Conservation (phyloP, 805 yeast genomes). For the Hyphopichia homilentoma region DNA sequence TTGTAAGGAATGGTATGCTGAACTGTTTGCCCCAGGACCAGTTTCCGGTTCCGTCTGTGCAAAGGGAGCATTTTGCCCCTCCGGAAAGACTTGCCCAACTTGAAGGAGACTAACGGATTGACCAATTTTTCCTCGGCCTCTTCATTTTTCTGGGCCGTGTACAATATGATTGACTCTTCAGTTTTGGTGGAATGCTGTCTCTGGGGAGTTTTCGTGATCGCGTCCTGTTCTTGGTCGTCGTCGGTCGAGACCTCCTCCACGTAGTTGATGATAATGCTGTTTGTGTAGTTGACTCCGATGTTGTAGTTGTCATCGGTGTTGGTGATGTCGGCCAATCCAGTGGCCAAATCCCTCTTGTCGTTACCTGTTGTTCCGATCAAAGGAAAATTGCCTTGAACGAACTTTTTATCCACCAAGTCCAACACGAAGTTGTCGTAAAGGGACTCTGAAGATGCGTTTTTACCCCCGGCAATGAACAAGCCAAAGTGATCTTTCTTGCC, state of each 20-base stretch:
- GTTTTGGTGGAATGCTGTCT: neutral
- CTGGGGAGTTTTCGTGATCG: too few relatives aligned
- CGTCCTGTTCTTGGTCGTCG: too few relatives aligned
- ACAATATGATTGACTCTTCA: conserved; percentile 30
- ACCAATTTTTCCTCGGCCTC: conserved; percentile 5
- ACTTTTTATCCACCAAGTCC: conserved; percentile 41
- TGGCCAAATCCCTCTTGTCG: conserved; percentile 7
- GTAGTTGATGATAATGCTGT: conserved; percentile 32
- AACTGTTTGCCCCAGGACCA: too few relatives aligned
- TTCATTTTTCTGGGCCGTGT: conserved; percentile 23
- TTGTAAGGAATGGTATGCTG: conserved; percentile 40
- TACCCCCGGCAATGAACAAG: conserved; percentile 52
- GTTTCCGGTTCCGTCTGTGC: conserved; percentile 18
- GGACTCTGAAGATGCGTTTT: conserved; percentile 29
- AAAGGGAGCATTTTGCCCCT: conserved; percentile 28
- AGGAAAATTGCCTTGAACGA: conserved; percentile 18
- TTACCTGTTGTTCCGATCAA: conserved; percentile 12
- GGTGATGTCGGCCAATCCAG: conserved; percentile 10
- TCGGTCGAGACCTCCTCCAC: conserved; percentile 17
- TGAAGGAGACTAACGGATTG: conserved; percentile 35
- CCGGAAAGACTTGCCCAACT: conserved; percentile 29
- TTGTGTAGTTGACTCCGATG: conserved; percentile 27
- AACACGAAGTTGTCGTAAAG: conserved; percentile 35
- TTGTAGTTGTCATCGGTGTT: conserved; percentile 13
- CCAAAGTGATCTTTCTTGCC: conserved; percentile 44